Conservation (phyloP, 257 asterid genomes). For the Forsythia suspensa region DNA sequence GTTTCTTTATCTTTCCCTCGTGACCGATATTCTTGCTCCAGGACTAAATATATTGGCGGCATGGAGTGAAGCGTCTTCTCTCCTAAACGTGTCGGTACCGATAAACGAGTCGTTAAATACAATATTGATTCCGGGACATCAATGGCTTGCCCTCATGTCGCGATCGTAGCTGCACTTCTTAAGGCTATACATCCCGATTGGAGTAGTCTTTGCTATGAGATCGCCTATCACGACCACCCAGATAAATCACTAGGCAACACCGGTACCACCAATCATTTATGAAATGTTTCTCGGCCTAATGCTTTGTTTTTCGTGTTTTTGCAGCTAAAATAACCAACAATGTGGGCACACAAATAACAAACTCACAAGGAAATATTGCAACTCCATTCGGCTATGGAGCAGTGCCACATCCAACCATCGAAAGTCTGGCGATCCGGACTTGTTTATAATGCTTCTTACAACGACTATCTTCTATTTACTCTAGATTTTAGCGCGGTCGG, state of each 20-base stretch:
- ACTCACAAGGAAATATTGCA: constrained; percentile 30
- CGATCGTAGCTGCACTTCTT: constrained; percentile 30
- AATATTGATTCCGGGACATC: constrained; percentile 37
- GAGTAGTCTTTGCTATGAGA: constrained; percentile 57
- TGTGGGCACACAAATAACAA: constrained; percentile 27
- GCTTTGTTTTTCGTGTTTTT: background rate
- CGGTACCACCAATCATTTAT: no score
- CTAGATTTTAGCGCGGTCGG: constrained; percentile 22
- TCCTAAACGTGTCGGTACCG: background rate
- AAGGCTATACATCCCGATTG: constrained; percentile 59
- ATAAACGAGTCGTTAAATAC: constrained; percentile 32
- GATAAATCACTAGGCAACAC: background rate
- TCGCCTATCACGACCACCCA: constrained; percentile 52
- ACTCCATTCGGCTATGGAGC: constrained; percentile 45
- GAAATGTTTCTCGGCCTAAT: background rate
- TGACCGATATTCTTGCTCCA: constrained; percentile 44
- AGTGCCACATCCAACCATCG: constrained; percentile 52
- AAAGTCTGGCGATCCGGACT: constrained; percentile 56
- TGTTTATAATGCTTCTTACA: constrained; percentile 42
- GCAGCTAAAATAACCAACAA: constrained; percentile 33
- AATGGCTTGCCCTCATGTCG: constrained; percentile 52
- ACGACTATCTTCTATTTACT: constrained; percentile 38
- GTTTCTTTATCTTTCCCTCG: no score
- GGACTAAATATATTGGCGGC: constrained; percentile 48
- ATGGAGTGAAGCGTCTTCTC: constrained; percentile 39